Percentiles rank a stretch among this genome's conserved stretches.
phyloP scores from a whole-genome alignment of 2,329 filamentous ascomycete species.

The Cryphonectria nitschkei region DNA sequence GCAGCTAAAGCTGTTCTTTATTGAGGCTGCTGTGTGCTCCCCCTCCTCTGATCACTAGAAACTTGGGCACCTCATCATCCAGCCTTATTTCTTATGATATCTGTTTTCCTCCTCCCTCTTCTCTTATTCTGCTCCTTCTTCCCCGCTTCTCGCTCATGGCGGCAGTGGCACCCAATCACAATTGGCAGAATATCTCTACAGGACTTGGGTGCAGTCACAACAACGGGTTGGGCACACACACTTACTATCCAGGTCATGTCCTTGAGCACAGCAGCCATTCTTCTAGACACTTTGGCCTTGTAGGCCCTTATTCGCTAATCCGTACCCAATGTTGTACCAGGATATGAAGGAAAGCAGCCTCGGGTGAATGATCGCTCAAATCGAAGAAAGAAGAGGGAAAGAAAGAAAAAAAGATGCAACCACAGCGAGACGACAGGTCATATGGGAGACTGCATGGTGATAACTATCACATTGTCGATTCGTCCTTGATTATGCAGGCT shows the following conservation, averaged over 20 bases:
- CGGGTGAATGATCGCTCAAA: not conserved
- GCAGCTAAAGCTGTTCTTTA: not conserved
- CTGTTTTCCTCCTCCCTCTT: not conserved
- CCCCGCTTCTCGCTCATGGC: not conserved
- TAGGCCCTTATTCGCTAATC: not conserved
- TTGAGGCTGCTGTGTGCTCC: not conserved
- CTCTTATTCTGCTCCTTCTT: not conserved
- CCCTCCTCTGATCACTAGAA: no score
- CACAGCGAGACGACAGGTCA: not conserved
- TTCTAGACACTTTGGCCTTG: not conserved
- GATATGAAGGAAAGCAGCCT: not conserved
- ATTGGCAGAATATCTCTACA: not conserved
- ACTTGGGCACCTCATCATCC: not conserved
- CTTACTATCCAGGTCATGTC: not conserved
- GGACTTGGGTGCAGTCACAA: not conserved
- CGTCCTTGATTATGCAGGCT: constrained; percentile 18
- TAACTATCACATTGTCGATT: constrained; percentile 6
- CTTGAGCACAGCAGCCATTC: not conserved
- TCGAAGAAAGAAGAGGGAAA: no score
- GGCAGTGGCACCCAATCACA: not conserved
- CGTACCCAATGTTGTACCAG: not conserved
- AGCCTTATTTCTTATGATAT: not conserved
- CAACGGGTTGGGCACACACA: not conserved
- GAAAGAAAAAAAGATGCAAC: not conserved
- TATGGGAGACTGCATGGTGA: not conserved